Base-by-base conservation (phyloP, 768 basidiomycete genomes). In the Podaxis sp. region DNA sequence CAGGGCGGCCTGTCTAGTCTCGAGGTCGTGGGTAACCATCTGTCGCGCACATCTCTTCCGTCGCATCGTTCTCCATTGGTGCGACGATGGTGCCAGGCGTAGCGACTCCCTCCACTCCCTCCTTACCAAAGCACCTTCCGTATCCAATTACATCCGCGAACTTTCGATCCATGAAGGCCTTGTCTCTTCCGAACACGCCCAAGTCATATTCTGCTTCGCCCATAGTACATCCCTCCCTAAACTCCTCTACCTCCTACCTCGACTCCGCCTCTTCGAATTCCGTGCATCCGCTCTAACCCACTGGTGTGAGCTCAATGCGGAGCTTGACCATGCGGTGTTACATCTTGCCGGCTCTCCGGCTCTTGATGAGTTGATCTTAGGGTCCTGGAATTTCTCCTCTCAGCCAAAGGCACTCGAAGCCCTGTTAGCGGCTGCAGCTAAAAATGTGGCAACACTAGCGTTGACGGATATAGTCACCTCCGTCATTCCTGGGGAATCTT, bases 21-120 rank as follows among this genome's bases (percentile, higher is more conserved):
- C 61, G 33, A 44, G 33, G 48, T 30, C 61, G 24, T 62, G 61
- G 61, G 61, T 62, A 46, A 33, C 61, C 17, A 49, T 55, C 33
- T 62, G 61, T 36, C 52, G 61, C 11, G 33, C 52, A n/a, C 53
- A 55, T 26, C 52, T 62, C 52, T 62, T 62, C 44, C 61, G 54
- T 36, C 61, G 61, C 26, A 55, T 62, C 53, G 53, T 62, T 30
- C 53, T 62, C 15, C 61, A 62, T n/a, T 62, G 61, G 61, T 62
- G 61, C 22, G 61, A 62, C 44, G 53, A 55, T 19, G 61, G 61
- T 22, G 40, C 15, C 15, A 30, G 61, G 28, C 53, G 61, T 11
- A 62, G 53, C 30, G 28, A 55, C 11, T 55, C 42, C 13, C 61
- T 62, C 24, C 26, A 54, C 36, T 17, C 42, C 17, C 61, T 62